Conservation (phyloP, 257 asterid species). For the Nicotiana knightiana region DNA sequence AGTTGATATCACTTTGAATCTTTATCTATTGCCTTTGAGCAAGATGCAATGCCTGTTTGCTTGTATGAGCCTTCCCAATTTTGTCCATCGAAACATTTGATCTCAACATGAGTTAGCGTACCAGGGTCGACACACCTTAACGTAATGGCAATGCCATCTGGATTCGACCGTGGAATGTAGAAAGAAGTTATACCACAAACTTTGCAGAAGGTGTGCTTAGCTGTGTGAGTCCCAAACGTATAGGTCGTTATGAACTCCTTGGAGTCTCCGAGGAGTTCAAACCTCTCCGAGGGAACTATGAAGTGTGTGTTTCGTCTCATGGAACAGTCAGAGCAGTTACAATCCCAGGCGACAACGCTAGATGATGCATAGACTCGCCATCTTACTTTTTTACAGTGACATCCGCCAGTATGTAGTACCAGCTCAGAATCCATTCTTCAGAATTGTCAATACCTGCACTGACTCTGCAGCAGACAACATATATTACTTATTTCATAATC, state of each 20-base stretch:
- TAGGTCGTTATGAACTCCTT: constrained; percentile 60
- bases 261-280: constrained; percentile 64
- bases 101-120: constrained; percentile 59
- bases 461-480: not conserved
- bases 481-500: not conserved
- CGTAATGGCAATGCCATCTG: constrained; percentile 63
- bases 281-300: constrained; percentile 58
- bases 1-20: constrained; percentile 16
- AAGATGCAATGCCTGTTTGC: constrained; percentile 38
- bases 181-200: constrained; percentile 86
- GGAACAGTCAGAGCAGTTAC: constrained; percentile 77
- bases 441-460: not conserved
- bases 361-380: constrained; percentile 64
- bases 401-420: constrained; percentile 68
- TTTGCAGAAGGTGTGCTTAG: constrained; percentile 80
- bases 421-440: constrained; percentile 24
- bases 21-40: constrained; percentile 30
- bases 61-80: constrained; percentile 61
- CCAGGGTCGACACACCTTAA: constrained; percentile 63
- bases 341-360: constrained; percentile 61
- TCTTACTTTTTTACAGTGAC: constrained; percentile 70
- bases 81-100: constrained; percentile 52
- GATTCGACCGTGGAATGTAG: constrained; percentile 76
- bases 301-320: constrained; percentile 80
- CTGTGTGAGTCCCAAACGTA: constrained; percentile 75